Percentiles rank a stretch among this genome's conserved stretches.
phyloP scores from a whole-genome alignment of 2,329 filamentous ascomycete species.

The Colletotrichum abscissum region DNA sequence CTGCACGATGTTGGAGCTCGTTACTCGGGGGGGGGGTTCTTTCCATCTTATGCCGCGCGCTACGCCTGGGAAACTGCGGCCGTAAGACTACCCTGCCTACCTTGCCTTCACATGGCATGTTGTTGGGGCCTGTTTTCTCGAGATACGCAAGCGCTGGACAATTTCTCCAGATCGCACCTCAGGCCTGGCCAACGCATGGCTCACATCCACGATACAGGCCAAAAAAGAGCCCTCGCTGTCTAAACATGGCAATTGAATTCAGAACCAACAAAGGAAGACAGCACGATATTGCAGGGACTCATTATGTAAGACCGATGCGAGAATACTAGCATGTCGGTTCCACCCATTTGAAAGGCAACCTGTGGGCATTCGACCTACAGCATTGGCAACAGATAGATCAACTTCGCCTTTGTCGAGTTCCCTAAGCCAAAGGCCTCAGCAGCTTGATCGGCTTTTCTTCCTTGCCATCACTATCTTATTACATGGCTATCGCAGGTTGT shows the following conservation, averaged over 20 bases:
- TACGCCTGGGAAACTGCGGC: background rate
- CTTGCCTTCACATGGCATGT: background rate
- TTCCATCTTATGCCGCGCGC: background rate
- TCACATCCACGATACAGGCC: background rate
- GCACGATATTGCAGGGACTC: background rate
- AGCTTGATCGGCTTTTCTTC: background rate
- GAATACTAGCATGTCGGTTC: no score
- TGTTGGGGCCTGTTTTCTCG: background rate
- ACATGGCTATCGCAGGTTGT: background rate
- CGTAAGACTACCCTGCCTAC: background rate
- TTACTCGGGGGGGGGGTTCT: background rate
- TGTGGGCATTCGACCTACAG: background rate
- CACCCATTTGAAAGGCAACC: background rate
- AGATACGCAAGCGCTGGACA: background rate
- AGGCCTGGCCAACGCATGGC: background rate
- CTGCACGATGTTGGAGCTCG: background rate
- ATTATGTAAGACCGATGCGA: no score
- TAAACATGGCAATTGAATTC: no score
- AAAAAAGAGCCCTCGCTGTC: no score
- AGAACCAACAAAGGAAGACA: background rate
- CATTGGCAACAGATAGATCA: background rate
- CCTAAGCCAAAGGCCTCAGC: background rate
- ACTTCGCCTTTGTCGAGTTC: background rate
- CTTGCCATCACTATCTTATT: background rate
- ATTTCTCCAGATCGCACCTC: no score